A percentile compares a stretch with the other conserved stretches of the same genome.
Evolutionary conservation across 2,329 filamentous ascomycete species (phyloP).

Genomic region (Arthrobotrys pseudoclavata): DNA sequence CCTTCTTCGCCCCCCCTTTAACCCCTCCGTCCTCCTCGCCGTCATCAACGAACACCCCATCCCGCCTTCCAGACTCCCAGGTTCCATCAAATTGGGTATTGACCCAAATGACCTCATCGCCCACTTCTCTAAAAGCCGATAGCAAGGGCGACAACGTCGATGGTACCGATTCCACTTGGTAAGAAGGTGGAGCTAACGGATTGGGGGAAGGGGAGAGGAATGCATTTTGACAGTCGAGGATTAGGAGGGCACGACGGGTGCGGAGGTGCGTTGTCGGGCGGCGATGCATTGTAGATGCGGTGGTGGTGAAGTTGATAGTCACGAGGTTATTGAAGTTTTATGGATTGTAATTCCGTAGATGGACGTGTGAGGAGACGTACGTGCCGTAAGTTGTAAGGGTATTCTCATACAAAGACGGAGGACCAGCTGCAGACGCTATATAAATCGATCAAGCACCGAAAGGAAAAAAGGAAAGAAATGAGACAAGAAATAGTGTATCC

Average conservation of each 20-base stretch:
- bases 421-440: background rate
- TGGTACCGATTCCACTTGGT: conserved; percentile 68
- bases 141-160: conserved; percentile 76
- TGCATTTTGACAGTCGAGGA: conserved; percentile 91
- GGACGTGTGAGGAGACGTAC: background rate
- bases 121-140: conserved; percentile 78
- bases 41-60: conserved; percentile 67
- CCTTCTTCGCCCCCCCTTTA: conserved; percentile 78
- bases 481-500: background rate
- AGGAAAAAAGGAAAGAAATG: background rate
- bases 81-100: conserved; percentile 79
- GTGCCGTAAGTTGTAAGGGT: conserved; percentile 11
- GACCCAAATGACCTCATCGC: conserved; percentile 85
- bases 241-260: conserved; percentile 78
- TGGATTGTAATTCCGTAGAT: background rate
- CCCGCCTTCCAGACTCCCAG: conserved; percentile 70
- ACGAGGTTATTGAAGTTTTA: background rate
- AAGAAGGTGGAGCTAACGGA: conserved; percentile 72
- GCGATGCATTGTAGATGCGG: conserved; percentile 17
- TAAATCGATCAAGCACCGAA: background rate
- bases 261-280: conserved; percentile 54
- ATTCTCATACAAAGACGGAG: background rate
- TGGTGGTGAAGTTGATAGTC: background rate
- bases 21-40: conserved; percentile 59
- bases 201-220: conserved; percentile 75